Evolutionary conservation across 345 rosid species (phyloP).

Genomic region (Hibiscus tridactylites): DNA sequence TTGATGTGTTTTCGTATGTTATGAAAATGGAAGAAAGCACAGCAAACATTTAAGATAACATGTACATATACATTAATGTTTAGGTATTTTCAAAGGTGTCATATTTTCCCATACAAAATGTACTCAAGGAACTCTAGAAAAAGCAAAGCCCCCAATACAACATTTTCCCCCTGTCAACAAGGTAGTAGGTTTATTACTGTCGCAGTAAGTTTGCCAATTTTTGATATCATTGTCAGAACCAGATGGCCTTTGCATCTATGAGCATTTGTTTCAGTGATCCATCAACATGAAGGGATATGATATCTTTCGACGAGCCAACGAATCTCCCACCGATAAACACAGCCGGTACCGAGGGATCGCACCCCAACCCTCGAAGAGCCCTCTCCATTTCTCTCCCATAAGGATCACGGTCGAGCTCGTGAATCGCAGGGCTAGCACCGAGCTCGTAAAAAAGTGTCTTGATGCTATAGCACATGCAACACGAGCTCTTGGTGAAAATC

Average conservation of each 20-base stretch:
- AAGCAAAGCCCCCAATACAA: conserved; percentile 27
- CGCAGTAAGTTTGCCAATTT: neutral
- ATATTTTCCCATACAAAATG: conserved; percentile 19
- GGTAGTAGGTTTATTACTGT: conserved; percentile 18
- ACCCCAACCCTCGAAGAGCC: conserved; percentile 60
- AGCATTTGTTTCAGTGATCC: conserved; percentile 93
- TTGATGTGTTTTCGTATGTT: neutral
- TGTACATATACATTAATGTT: neutral
- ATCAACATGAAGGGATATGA: conserved; percentile 81
- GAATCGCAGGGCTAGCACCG: conserved; percentile 93
- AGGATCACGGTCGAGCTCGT: conserved; percentile 75
- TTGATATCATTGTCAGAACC: conserved; percentile 47
- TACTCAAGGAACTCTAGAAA: conserved; percentile 24
- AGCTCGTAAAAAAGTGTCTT: conserved; percentile 87
- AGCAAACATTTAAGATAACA: neutral
- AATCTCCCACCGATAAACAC: conserved; percentile 88
- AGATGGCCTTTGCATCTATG: conserved; percentile 86
- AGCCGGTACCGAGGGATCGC: conserved; percentile 74
- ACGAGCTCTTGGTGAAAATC: conserved; percentile 96
- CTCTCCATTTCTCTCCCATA: conserved; percentile 79
- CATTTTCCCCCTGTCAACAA: conserved; percentile 11
- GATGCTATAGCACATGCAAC: conserved; percentile 97
- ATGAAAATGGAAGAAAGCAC: conserved; percentile 9
- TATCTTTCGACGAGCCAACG: conserved; percentile 84
- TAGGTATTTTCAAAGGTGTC: neutral